Percentiles rank a stretch among this genome's conserved stretches.
Conservation (phyloP, 768 basidiomycete species). For the Pleurotus tuber-regium region DNA sequence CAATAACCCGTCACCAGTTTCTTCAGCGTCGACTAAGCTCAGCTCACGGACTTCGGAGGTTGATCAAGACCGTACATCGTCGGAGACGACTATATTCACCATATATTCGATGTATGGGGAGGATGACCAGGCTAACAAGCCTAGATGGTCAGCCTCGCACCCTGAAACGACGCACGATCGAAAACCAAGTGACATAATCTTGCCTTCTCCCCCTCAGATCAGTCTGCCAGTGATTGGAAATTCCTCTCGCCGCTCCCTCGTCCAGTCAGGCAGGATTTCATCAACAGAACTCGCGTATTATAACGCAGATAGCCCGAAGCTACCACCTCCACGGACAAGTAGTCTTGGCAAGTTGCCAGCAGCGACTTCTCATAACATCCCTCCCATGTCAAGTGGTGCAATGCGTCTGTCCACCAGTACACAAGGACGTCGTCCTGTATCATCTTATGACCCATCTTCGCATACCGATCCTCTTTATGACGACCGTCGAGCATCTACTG, state of each 20-base stretch:
- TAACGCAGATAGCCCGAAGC: slow-evolving; percentile 14
- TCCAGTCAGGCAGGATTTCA: not conserved
- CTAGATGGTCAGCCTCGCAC: slow-evolving; percentile 9
- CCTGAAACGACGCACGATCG: slow-evolving; percentile 6
- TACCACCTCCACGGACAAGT: slow-evolving; percentile 17
- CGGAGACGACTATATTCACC: slow-evolving; percentile 75
- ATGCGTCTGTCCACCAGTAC: slow-evolving; percentile 16
- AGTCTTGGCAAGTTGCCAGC: slow-evolving; percentile 16
- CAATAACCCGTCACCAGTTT: not conserved
- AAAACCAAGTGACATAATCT: slow-evolving; percentile 3
- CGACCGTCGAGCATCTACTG: slow-evolving; percentile 26
- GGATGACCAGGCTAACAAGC: slow-evolving; percentile 29
- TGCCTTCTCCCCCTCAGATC: slow-evolving; percentile 3
- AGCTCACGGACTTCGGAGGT: slow-evolving; percentile 29
- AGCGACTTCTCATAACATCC: not conserved
- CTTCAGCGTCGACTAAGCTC: not conserved
- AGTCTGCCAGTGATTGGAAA: not conserved
- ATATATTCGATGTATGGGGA: slow-evolving; percentile 89
- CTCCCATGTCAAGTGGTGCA: not conserved
- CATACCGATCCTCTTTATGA: slow-evolving; percentile 23
- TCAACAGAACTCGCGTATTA: slow-evolving; percentile 5
- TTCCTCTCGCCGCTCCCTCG: slow-evolving; percentile 1
- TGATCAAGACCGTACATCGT: slow-evolving; percentile 54
- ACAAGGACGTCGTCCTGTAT: slow-evolving; percentile 10
- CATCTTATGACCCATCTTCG: slow-evolving; percentile 9